Percentiles rank a stretch among this genome's conserved stretches.
phyloP scores from a whole-genome alignment of 2,329 filamentous ascomycete genomes.

The Pseudocercospora crystallina region DNA sequence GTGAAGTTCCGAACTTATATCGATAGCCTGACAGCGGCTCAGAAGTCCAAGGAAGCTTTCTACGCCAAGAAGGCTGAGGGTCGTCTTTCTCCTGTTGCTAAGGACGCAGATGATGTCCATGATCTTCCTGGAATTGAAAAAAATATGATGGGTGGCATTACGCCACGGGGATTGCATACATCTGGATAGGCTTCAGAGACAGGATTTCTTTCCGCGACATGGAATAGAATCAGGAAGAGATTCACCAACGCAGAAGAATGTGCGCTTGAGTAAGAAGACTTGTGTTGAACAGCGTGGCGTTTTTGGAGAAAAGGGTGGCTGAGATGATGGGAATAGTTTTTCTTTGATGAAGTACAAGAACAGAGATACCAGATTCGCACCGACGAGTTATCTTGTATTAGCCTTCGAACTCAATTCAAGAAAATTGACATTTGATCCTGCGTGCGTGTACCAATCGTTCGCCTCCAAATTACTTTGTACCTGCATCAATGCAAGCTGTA shows the following conservation, averaged over 20 bases:
- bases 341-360: no score
- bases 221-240: not conserved
- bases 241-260: not conserved
- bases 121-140: slow-evolving; percentile 16
- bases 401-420: no score
- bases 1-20: slow-evolving; percentile 97
- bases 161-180: slow-evolving; percentile 22
- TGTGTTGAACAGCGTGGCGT: slow-evolving; percentile 8
- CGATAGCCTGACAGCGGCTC: slow-evolving; percentile 74
- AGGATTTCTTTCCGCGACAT: no score
- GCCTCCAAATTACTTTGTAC: no score
- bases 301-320: not conserved
- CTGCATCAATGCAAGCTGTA: no score
- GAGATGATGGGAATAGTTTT: no score
- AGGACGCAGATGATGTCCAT: slow-evolving; percentile 15
- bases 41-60: slow-evolving; percentile 68
- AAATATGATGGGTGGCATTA: slow-evolving; percentile 10
- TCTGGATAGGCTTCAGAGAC: slow-evolving; percentile 15
- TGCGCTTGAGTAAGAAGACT: not conserved
- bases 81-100: slow-evolving; percentile 20
- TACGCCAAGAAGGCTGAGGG: slow-evolving; percentile 28
- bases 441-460: no score
- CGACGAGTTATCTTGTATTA: no score
- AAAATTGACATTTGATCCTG: no score
- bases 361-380: no score